A percentile compares a stretch with the other conserved stretches of the same genome.
phyloP scores from a whole-genome alignment of 495 filamentous ascomycete genomes.

The Baudoinia panamericana region DNA sequence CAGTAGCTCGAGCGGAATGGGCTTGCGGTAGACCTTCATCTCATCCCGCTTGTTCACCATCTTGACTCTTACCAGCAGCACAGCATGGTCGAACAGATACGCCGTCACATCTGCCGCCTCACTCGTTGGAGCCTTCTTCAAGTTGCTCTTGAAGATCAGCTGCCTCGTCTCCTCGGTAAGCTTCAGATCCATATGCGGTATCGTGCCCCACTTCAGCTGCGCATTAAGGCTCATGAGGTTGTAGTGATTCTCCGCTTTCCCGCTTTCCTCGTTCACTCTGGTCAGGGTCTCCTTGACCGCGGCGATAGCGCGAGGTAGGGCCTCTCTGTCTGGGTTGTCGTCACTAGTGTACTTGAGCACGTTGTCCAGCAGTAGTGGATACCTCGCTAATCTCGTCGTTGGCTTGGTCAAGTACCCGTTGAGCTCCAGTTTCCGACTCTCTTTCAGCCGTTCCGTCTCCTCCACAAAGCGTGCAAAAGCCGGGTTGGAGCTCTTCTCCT shows the following conservation, averaged over 20 bases:
- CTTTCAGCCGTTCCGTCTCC: slow-evolving; percentile 88
- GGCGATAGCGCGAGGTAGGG: slow-evolving; percentile 75
- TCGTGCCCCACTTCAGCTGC: slow-evolving; percentile 73
- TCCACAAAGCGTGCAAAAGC: slow-evolving; percentile 87
- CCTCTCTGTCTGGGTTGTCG: slow-evolving; percentile 74
- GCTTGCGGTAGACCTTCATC: slow-evolving; percentile 84
- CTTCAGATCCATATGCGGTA: slow-evolving; percentile 85
- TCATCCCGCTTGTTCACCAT: slow-evolving; percentile 86
- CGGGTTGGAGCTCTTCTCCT: slow-evolving; percentile 77
- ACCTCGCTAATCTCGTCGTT: slow-evolving; percentile 87
- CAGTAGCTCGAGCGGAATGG: slow-evolving; percentile 87
- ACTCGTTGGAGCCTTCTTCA: slow-evolving; percentile 85
- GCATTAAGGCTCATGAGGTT: slow-evolving; percentile 84
- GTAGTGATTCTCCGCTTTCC: slow-evolving; percentile 95
- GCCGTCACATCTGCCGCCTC: slow-evolving; percentile 71
- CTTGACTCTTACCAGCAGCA: slow-evolving; percentile 77
- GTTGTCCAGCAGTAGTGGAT: slow-evolving; percentile 86
- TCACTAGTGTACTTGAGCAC: slow-evolving; percentile 78
- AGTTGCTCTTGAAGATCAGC: slow-evolving; percentile 76
- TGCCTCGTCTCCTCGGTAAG: slow-evolving; percentile 88
- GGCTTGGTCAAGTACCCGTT: slow-evolving; percentile 98
- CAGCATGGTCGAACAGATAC: slow-evolving; percentile 91
- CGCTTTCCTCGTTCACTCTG: slow-evolving; percentile 85
- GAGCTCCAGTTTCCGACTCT: slow-evolving; percentile 90
- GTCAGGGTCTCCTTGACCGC: slow-evolving; percentile 77